These are phyloP conservation scores for Cladorrhinum sp. DNA, from an alignment of 2,329 filamentous ascomycete genomes.

Conservation along the genomic window DNA sequence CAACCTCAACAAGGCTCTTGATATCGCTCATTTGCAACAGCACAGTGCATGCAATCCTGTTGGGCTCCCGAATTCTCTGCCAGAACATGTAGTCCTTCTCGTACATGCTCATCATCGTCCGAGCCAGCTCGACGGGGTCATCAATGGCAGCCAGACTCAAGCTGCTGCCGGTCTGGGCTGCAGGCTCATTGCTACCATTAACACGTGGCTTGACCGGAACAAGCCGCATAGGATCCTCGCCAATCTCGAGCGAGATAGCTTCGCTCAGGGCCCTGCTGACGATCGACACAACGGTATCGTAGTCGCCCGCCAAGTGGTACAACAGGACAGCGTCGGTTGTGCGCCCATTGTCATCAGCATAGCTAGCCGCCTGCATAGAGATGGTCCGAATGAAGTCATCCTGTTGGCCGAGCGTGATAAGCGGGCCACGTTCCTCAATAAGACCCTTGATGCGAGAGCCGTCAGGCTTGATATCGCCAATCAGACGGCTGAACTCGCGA, in stretches of 20 bases:
- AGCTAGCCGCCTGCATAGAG: conserved; percentile 84
- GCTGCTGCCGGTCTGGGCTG: conserved; percentile 48
- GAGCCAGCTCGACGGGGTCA: conserved; percentile 57
- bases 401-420: conserved; percentile 78
- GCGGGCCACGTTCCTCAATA: conserved; percentile 77
- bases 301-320: conserved; percentile 92
- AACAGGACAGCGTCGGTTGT: conserved; percentile 91
- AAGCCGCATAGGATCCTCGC: conserved; percentile 73
- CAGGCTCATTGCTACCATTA: conserved; percentile 35
- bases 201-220: conserved; percentile 74
- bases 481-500: conserved; percentile 86
- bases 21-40: conserved; percentile 60
- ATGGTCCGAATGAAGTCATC: conserved; percentile 88
- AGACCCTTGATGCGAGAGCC: conserved; percentile 81
- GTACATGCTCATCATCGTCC: conserved; percentile 62
- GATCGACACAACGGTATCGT: conserved; percentile 88
- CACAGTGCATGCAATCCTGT: conserved; percentile 54
- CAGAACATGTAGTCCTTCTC: conserved; percentile 60
- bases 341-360: conserved; percentile 90
- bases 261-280: conserved; percentile 89
- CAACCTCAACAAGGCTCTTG: conserved; percentile 53
- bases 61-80: conserved; percentile 54
- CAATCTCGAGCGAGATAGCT: conserved; percentile 80
- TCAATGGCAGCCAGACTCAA: conserved; percentile 60
- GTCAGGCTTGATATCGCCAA: conserved; percentile 86